Conservation (phyloP, 2,329 filamentous ascomycete genomes). For the Microthyrium microscopicum region DNA sequence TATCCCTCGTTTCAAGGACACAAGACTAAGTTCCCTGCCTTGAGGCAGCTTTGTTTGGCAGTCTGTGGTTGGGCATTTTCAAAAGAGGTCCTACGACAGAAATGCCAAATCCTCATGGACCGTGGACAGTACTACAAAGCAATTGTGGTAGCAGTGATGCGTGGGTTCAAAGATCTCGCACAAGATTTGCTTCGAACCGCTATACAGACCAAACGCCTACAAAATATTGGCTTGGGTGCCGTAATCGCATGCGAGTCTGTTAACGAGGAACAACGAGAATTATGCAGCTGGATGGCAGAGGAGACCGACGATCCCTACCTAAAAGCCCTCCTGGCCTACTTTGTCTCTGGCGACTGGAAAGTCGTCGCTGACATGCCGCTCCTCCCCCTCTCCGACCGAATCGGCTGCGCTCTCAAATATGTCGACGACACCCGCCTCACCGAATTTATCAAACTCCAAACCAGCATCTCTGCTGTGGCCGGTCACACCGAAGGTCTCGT, state of each 20-base stretch:
- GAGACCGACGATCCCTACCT: conserved; percentile 62
- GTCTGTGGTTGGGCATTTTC: conserved; percentile 57
- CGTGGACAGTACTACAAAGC: conserved; percentile 52
- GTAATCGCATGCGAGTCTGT: conserved; percentile 31
- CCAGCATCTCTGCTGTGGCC: conserved; percentile 40
- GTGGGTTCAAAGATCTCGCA: conserved; percentile 50
- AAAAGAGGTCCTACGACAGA: conserved; percentile 30
- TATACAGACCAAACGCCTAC: conserved; percentile 50
- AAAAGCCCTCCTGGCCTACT: conserved; percentile 61
- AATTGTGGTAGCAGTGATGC: conserved; percentile 59
- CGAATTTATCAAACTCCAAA: conserved; percentile 33
- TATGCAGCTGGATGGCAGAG: conserved; percentile 44
- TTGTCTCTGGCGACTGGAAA: conserved; percentile 61
- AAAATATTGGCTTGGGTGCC: conserved; percentile 31
- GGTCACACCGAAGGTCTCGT: conserved; percentile 66
- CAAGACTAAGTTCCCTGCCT: conserved; percentile 47
- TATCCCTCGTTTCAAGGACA: conserved; percentile 48
- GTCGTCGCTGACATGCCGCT: conserved; percentile 56
- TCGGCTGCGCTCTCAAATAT: conserved; percentile 58
- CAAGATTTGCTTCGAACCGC: conserved; percentile 53
- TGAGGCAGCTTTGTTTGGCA: conserved; percentile 58
- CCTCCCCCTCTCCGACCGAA: conserved; percentile 57
- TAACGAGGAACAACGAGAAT: conserved; percentile 42
- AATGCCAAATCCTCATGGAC: conserved; percentile 33
- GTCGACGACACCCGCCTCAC: conserved; percentile 37